Conservation (phyloP, 306 rosid genomes). For the Dryas octopetala region DNA sequence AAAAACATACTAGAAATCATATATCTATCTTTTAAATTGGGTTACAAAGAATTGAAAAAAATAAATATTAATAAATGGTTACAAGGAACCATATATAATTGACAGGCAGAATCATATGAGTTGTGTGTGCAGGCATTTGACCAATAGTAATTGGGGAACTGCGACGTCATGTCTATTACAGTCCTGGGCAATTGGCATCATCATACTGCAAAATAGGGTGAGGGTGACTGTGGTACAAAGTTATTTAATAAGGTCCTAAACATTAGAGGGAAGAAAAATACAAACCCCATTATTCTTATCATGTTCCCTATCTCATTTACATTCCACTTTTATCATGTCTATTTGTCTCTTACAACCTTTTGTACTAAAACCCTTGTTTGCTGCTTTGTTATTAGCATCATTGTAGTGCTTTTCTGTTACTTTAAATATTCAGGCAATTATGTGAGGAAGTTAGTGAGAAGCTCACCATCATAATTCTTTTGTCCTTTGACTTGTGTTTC, state of each 20-base stretch:
- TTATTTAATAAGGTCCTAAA: not conserved
- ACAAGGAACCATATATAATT: not conserved
- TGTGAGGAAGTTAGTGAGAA: not conserved
- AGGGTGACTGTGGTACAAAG: not conserved
- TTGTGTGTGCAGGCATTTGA: not conserved
- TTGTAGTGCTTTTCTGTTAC: not conserved
- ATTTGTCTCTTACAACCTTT: constrained; percentile 24
- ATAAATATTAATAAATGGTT: not conserved
- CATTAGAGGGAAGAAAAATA: constrained; percentile 5
- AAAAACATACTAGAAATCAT: constrained; percentile 2
- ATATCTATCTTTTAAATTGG: constrained; percentile 10
- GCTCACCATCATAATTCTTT: too few relatives aligned
- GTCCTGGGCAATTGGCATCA: constrained; percentile 6
- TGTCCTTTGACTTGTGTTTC: too few relatives aligned
- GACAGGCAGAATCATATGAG: not conserved
- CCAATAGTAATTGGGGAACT: not conserved
- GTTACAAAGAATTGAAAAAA: not conserved
- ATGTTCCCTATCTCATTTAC: constrained; percentile 39
- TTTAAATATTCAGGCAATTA: not conserved
- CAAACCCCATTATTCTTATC: constrained; percentile 33
- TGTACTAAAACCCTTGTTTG: not conserved
- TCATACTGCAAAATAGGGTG: constrained; percentile 8
- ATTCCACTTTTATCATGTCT: constrained; percentile 46
- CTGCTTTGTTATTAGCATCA: too few relatives aligned
- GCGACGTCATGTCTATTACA: constrained; percentile 4